Evolutionary conservation across 1,284 basidiomycete genomes (phyloP).

Genomic region (Vanrija humicola): DNA sequence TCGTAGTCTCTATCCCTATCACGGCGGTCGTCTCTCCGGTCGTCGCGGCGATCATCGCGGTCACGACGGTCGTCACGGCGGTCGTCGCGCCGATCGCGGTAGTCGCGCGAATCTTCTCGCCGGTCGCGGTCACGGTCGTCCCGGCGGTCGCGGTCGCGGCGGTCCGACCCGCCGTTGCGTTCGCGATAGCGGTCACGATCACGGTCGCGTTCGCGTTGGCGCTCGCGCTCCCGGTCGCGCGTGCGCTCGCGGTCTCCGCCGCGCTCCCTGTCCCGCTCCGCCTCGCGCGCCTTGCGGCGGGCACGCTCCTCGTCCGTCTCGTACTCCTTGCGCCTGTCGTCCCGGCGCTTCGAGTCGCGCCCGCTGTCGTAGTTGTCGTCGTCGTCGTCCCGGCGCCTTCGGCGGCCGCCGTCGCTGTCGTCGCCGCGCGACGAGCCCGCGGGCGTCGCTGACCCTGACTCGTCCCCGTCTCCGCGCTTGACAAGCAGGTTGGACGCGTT

Average conservation of each 20-base stretch:
- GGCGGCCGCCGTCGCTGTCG: constrained; percentile 9
- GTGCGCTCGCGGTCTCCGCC: constrained; percentile 11
- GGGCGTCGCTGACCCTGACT: constrained; percentile 4
- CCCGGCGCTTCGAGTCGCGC: constrained; percentile 15
- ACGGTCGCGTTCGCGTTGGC: constrained; percentile 4
- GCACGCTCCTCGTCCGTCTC: constrained; percentile 37
- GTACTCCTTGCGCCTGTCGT: constrained; percentile 16
- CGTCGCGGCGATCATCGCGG: neutral
- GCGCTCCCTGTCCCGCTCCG: constrained; percentile 13
- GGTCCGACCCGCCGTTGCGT: neutral
- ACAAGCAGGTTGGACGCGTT: constrained; percentile 35
- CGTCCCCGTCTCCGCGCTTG: constrained; percentile 20
- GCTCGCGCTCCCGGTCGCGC: constrained; percentile 14
- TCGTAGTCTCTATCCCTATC: too few relatives aligned
- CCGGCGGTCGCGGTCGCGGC: constrained; percentile 1
- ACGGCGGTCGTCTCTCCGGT: neutral
- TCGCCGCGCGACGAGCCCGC: constrained; percentile 6
- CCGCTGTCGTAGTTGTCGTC: constrained; percentile 16
- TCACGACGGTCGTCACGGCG: neutral
- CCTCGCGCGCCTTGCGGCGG: constrained; percentile 31
- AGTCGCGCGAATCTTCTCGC: neutral
- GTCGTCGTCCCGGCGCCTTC: constrained; percentile 20
- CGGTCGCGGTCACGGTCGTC: constrained; percentile 8
- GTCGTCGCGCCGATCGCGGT: neutral
- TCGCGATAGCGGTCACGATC: constrained; percentile 21